These are phyloP conservation scores for Sclerotinia minor DNA, from an alignment of 2,329 filamentous ascomycete species.

Conservation along the genomic window DNA sequence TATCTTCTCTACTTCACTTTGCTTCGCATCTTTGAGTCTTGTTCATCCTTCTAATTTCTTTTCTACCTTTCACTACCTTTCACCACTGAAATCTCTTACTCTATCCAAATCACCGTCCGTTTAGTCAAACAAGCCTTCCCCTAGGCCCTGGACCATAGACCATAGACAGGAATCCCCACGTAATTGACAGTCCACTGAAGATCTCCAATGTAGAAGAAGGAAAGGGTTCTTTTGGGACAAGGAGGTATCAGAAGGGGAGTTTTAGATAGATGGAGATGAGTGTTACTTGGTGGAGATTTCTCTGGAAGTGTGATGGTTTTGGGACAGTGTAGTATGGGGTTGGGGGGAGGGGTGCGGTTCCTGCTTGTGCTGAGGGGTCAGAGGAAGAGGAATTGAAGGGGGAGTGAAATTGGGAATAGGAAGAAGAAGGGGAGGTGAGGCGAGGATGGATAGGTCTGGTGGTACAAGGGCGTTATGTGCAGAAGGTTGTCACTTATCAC, in stretches of 20 bases:
- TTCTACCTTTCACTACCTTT: neutral
- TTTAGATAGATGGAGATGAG: neutral
- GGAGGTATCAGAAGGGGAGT: neutral
- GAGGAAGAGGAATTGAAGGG: too few species aligned
- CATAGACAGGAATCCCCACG: neutral
- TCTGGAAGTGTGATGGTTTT: neutral
- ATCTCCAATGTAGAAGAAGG: neutral
- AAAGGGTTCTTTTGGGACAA: neutral
- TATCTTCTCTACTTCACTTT: too few species aligned
- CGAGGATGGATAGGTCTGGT: too few species aligned
- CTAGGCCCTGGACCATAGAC: too few species aligned
- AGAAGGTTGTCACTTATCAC: too few species aligned
- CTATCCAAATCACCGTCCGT: neutral
- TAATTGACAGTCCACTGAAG: neutral
- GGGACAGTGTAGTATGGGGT: neutral
- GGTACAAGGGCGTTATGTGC: too few species aligned
- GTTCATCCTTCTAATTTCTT: too few species aligned
- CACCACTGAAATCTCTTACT: neutral
- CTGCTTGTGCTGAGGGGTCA: neutral
- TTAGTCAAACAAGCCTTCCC: conserved; percentile 9
- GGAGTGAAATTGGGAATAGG: too few species aligned
- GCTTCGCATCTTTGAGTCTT: too few species aligned
- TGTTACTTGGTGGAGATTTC: neutral
- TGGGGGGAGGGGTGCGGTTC: neutral
- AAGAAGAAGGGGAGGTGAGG: neutral